Conservation (phyloP, 495 filamentous ascomycete genomes). For the Amphirosellinia nigrospora region DNA sequence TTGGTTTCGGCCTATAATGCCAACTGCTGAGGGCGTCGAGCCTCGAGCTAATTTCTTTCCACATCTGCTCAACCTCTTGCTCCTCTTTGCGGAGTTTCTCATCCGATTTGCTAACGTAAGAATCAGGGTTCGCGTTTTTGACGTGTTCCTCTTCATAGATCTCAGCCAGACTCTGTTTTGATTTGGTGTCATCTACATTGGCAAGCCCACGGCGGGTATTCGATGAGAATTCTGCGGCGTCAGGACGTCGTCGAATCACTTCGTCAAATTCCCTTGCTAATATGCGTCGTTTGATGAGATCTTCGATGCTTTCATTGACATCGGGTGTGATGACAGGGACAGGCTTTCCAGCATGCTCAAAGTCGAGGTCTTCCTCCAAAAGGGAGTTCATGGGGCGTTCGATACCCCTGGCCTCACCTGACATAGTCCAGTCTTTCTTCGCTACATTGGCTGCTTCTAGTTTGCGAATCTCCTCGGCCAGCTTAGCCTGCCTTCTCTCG, state of each 20-base stretch:
- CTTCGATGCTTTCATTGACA: constrained; percentile 89
- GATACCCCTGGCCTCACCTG: constrained; percentile 83
- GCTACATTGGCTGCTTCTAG: constrained; percentile 89
- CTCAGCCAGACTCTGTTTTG: constrained; percentile 84
- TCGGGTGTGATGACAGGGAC: constrained; percentile 95
- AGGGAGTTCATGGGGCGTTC: constrained; percentile 89
- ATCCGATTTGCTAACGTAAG: constrained; percentile 77
- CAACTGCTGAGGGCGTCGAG: constrained; percentile 90
- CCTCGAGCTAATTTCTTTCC: constrained; percentile 79
- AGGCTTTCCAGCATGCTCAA: constrained; percentile 94
- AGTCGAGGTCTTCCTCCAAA: constrained; percentile 93
- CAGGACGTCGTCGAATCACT: constrained; percentile 81
- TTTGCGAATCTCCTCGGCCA: constrained; percentile 87
- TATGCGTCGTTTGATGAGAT: constrained; percentile 92
- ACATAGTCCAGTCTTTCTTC: constrained; percentile 88
- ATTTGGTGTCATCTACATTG: constrained; percentile 87
- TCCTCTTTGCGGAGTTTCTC: constrained; percentile 85
- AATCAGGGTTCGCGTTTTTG: constrained; percentile 74
- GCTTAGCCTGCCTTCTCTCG: constrained; percentile 82
- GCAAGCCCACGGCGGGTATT: constrained; percentile 68
- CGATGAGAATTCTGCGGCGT: constrained; percentile 60
- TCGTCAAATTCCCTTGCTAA: constrained; percentile 93
- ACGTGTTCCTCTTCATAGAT: constrained; percentile 94
- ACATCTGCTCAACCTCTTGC: constrained; percentile 81
- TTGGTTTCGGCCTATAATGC: constrained; percentile 92